A percentile compares a stretch with the other conserved stretches of the same genome.
Evolutionary conservation across 495 filamentous ascomycete genomes (phyloP).

Genomic region (Penicillium coffeae): DNA sequence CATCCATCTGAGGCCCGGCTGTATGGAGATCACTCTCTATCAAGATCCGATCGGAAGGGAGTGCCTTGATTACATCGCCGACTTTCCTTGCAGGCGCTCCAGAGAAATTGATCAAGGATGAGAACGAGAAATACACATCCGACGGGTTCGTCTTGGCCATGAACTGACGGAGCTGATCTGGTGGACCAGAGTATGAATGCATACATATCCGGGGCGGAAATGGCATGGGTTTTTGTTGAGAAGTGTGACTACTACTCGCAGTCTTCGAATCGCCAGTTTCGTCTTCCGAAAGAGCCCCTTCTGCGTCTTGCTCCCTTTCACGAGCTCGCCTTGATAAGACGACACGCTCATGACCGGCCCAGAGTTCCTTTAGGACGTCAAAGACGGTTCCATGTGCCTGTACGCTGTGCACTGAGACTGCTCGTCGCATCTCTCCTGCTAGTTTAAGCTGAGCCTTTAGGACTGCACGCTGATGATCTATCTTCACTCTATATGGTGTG

Average conservation of each 20-base stretch:
- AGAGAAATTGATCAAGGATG: slow-evolving; percentile 73
- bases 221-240: slow-evolving; percentile 39
- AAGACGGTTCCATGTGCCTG: slow-evolving; percentile 82
- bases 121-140: slow-evolving; percentile 86
- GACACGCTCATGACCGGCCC: slow-evolving; percentile 77
- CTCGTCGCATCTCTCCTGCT: slow-evolving; percentile 74
- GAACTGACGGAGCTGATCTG: slow-evolving; percentile 74
- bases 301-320: slow-evolving; percentile 37
- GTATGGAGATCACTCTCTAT: slow-evolving; percentile 88
- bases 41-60: slow-evolving; percentile 76
- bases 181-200: slow-evolving; percentile 87
- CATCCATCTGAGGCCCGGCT: slow-evolving; percentile 82
- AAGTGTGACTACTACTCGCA: too few species aligned
- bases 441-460: slow-evolving; percentile 79
- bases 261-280: slow-evolving; percentile 14
- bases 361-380: slow-evolving; percentile 68
- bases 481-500: slow-evolving; percentile 68
- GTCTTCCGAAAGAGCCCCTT: slow-evolving; percentile 31
- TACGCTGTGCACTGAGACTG: slow-evolving; percentile 88
- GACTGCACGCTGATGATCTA: slow-evolving; percentile 72
- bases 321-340: slow-evolving; percentile 61
- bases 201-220: slow-evolving; percentile 91
- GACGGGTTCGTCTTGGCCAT: slow-evolving; percentile 69
- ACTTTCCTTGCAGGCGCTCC: slow-evolving; percentile 50
- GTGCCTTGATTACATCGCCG: slow-evolving; percentile 61